Percentiles rank a stretch among this genome's conserved stretches.
phyloP scores from a whole-genome alignment of 768 basidiomycete genomes.

The Chalciporus pseudorubinellus region DNA sequence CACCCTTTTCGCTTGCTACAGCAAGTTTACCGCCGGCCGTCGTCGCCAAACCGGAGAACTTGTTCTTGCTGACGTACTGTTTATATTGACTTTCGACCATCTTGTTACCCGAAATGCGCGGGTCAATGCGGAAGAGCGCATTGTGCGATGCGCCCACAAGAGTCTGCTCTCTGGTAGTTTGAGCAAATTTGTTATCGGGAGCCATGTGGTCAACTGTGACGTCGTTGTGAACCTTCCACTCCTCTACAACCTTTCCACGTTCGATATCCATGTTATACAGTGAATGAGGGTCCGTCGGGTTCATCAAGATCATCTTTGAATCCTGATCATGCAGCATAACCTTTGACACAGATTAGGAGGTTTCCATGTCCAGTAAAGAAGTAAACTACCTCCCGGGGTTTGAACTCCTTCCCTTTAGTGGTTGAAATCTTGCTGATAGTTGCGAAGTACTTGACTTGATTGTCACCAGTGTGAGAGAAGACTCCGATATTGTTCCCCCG shows the following conservation, averaged over 20 bases:
- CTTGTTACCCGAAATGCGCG: slow-evolving; percentile 88
- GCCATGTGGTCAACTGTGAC: slow-evolving; percentile 86
- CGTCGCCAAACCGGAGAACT: slow-evolving; percentile 90
- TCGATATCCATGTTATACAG: slow-evolving; percentile 91
- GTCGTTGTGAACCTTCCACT: slow-evolving; percentile 96
- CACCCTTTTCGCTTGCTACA: slow-evolving; percentile 94
- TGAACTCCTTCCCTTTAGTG: slow-evolving; percentile 78
- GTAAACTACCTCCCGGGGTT: slow-evolving; percentile 71
- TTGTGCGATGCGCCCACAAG: slow-evolving; percentile 92
- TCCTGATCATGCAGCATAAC: slow-evolving; percentile 98
- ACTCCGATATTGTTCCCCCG: slow-evolving; percentile 91
- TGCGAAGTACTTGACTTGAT: slow-evolving; percentile 78
- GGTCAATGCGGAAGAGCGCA: slow-evolving; percentile 96
- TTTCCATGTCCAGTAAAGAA: not conserved
- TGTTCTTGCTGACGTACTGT: slow-evolving; percentile 93
- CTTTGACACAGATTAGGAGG: slow-evolving; percentile 39
- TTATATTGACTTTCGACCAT: slow-evolving; percentile 94
- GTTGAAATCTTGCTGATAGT: slow-evolving; percentile 83
- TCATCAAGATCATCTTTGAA: slow-evolving; percentile 90
- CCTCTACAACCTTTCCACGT: slow-evolving; percentile 94
- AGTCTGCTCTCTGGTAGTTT: slow-evolving; percentile 88
- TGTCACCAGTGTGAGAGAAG: slow-evolving; percentile 70
- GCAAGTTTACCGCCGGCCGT: slow-evolving; percentile 86
- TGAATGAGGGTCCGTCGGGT: slow-evolving; percentile 75
- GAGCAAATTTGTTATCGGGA: slow-evolving; percentile 92